Conservation (phyloP, 2,329 filamentous ascomycete genomes). For the Paraphaeosphaeria minitans region DNA sequence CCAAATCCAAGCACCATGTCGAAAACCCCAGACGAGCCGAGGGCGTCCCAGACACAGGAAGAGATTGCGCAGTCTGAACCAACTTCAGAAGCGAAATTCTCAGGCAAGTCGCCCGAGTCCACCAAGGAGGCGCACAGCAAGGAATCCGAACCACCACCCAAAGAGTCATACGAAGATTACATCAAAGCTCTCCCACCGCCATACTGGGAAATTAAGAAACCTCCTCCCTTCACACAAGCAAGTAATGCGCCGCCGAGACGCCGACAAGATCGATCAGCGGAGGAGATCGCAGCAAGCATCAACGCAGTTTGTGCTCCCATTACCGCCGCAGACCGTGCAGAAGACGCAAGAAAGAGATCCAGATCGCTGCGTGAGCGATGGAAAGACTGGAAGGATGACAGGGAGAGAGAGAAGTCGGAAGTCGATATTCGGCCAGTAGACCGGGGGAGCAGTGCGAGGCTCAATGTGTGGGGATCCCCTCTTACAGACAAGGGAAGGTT, state of each 20-base stretch:
- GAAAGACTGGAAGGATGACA: constrained; percentile 19
- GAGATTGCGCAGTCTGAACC: neutral
- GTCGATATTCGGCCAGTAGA: constrained; percentile 22
- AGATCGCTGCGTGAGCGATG: constrained; percentile 25
- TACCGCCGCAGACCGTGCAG: constrained; percentile 21
- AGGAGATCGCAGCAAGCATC: constrained; percentile 20
- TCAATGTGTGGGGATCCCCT: constrained; percentile 13
- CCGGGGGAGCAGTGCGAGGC: constrained; percentile 20
- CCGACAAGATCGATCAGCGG: constrained; percentile 8
- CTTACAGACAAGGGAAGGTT: neutral
- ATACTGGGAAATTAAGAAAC: constrained; percentile 22
- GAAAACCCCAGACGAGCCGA: too few species aligned
- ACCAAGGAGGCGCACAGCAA: neutral
- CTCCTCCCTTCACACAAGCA: constrained; percentile 20
- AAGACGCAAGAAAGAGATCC: constrained; percentile 21
- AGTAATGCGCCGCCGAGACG: neutral
- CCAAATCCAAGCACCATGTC: too few species aligned
- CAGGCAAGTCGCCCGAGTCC: neutral
- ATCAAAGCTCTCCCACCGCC: constrained; percentile 24
- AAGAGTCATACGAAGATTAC: constrained; percentile 25
- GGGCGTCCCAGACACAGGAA: too few species aligned
- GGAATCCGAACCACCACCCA: constrained; percentile 13
- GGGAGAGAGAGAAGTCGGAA: constrained; percentile 17
- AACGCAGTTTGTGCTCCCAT: constrained; percentile 24
- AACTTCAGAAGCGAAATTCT: neutral